Evolutionary conservation across 208 protist genomes (phyloP).

Genomic region (Crithidia acanthocephali): DNA sequence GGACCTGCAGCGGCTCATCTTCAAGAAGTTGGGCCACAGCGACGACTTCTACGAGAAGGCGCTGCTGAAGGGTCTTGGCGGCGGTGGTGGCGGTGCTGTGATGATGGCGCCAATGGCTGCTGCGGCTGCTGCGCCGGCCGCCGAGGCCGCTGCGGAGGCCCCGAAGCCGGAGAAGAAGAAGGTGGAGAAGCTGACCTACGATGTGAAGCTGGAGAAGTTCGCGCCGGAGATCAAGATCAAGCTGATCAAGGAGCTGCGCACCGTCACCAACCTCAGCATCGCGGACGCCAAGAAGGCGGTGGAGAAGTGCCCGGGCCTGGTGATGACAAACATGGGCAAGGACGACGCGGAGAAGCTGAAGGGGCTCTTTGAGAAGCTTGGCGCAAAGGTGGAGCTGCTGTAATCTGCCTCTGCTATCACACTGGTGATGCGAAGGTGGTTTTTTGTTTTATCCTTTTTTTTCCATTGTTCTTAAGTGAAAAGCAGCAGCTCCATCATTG

Average conservation of each 20-base stretch:
- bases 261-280: slow-evolving; percentile 85
- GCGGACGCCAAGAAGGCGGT: slow-evolving; percentile 90
- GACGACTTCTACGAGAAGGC: slow-evolving; percentile 94
- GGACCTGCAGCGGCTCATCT: slow-evolving; percentile 87
- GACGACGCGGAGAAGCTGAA: slow-evolving; percentile 92
- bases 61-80: slow-evolving; percentile 80
- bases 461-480: too few species aligned
- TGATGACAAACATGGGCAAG: slow-evolving; percentile 86
- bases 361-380: slow-evolving; percentile 87
- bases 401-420: slow-evolving; percentile 29
- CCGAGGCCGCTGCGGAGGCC: slow-evolving; percentile 51
- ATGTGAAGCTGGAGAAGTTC: slow-evolving; percentile 90
- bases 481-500: too few species aligned
- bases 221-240: slow-evolving; percentile 89
- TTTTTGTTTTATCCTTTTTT: too few species aligned
- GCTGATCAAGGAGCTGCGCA: slow-evolving; percentile 92
- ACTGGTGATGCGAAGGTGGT: too few species aligned
- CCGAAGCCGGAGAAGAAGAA: slow-evolving; percentile 91
- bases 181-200: slow-evolving; percentile 88
- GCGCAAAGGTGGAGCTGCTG: slow-evolving; percentile 85
- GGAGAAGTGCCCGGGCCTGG: slow-evolving; percentile 91
- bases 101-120: slow-evolving; percentile 26
- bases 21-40: slow-evolving; percentile 91
- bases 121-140: slow-evolving; percentile 37
- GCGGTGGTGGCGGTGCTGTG: slow-evolving; percentile 65